phyloP scores from a whole-genome alignment of 257 asterid species.

The Lantana camara region DNA sequence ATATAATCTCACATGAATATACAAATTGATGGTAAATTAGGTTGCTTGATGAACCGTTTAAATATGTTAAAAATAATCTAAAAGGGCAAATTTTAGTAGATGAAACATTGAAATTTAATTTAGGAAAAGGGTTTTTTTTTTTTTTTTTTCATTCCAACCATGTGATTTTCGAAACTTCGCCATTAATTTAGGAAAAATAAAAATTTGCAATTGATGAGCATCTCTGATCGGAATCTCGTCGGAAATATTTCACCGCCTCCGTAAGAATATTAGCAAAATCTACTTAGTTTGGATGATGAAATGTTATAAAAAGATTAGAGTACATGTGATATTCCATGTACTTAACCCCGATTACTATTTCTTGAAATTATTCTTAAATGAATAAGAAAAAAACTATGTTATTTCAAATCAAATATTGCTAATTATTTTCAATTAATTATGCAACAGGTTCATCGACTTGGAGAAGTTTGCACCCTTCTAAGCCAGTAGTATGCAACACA shows the following conservation, averaged over 20 bases:
- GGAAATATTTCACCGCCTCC: no score
- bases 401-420: neutral
- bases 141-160: no score
- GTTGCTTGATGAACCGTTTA: neutral
- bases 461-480: constrained; percentile 16
- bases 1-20: no score
- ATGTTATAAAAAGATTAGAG: neutral
- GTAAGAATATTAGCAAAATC: no score
- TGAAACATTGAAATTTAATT: neutral
- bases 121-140: no score
- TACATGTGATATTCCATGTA: neutral
- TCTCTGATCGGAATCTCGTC: no score
- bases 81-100: neutral
- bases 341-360: neutral
- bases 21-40: neutral
- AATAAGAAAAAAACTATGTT: no score
- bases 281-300: no score
- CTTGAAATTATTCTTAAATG: no score
- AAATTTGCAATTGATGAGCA: no score
- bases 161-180: no score
- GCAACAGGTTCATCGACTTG: constrained; percentile 31
- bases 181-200: no score
- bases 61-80: neutral
- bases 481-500: constrained; percentile 25
- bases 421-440: neutral